Evolutionary conservation across 1,284 basidiomycete genomes (phyloP), one percentile per base, ranked within the genome.

Genomic region (Anthracocystis walkeri): DNA sequence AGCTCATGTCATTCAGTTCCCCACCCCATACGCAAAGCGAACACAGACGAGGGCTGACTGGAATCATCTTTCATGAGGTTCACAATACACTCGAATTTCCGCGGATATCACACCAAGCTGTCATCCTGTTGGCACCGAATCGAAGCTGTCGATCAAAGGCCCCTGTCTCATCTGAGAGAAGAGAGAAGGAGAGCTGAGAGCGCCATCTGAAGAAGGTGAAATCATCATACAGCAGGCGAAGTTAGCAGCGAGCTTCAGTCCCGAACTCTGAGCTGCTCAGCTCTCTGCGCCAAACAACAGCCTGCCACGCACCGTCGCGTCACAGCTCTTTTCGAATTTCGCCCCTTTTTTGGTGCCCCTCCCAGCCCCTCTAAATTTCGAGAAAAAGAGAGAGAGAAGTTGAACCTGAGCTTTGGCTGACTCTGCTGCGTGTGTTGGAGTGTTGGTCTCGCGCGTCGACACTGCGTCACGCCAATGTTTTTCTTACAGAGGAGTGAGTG

Each of bases 361-460:
- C 8, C 18, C 25, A 41, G 16, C 16, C 46, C 38, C 50, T 21
- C 50, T 52, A 52, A 40, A 40, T 40, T 40, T 35, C 7, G 16
- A 16, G 21, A 38, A 7, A 44, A 25, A 50, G 31, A 52, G 16
- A 51, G 33, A n/a, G 49, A 52, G 51, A 57, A 57, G 55, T 57
- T 57, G 55, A 57, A 57, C 1, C n/a, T 23, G 27, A 25, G 23
- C 46, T 27, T 27, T 31, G 45, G 8, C 23, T 27, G 46, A 48
- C 14, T n/a, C 16, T 31, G 40, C n/a, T n/a, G n/a, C n/a, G n/a
- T n/a, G n/a, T 44, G 42, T 44, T 7, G 20, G 20, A 20, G 55
- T 57, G 55, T 57, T 57, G 55, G 44, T 57, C 55, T 57, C 45
- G 29, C 44, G 44, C 44, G 44, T 48, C 33, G 18, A 33, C 44